Percentiles rank a stretch among this genome's conserved stretches.
Conservation (phyloP, 176 grass and related monocot species). For the Aegilops tauschii region DNA sequence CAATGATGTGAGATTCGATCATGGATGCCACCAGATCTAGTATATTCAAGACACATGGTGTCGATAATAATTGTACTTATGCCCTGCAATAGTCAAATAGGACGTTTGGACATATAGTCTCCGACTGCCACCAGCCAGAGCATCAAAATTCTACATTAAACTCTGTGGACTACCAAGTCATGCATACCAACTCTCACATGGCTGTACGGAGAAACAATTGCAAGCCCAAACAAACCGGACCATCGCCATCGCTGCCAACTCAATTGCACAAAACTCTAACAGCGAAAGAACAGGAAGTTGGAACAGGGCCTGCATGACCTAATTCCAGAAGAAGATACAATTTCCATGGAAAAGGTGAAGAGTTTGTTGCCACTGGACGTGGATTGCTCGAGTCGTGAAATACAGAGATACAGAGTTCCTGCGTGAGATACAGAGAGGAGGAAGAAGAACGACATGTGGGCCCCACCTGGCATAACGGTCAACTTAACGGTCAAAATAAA, state of each 20-base stretch:
- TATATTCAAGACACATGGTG: not conserved
- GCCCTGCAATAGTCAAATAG: not conserved
- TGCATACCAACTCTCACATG: not conserved
- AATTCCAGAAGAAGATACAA: not conserved
- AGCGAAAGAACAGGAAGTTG: not conserved
- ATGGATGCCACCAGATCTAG: slow-evolving; percentile 2
- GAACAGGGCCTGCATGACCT: not conserved
- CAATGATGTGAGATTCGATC: not conserved
- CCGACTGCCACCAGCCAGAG: not conserved
- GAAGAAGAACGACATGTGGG: too few relatives aligned
- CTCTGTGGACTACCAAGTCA: slow-evolving; percentile 7
- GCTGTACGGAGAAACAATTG: not conserved
- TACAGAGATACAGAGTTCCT: too few relatives aligned
- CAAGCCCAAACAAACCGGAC: not conserved
- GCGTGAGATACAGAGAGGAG: too few relatives aligned
- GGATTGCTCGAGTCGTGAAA: too few relatives aligned
- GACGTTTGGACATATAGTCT: not conserved
- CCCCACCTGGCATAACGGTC: too few relatives aligned
- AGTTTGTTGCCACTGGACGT: too few relatives aligned
- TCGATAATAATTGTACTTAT: too few relatives aligned
- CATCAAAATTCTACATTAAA: slow-evolving; percentile 11
- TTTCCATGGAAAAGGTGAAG: too few relatives aligned
- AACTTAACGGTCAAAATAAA: too few relatives aligned
- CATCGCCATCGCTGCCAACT: not conserved
- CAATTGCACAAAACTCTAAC: not conserved